Evolutionary conservation across 2,329 filamentous ascomycete species (phyloP).

Genomic region (Aspergillus bombycis): DNA sequence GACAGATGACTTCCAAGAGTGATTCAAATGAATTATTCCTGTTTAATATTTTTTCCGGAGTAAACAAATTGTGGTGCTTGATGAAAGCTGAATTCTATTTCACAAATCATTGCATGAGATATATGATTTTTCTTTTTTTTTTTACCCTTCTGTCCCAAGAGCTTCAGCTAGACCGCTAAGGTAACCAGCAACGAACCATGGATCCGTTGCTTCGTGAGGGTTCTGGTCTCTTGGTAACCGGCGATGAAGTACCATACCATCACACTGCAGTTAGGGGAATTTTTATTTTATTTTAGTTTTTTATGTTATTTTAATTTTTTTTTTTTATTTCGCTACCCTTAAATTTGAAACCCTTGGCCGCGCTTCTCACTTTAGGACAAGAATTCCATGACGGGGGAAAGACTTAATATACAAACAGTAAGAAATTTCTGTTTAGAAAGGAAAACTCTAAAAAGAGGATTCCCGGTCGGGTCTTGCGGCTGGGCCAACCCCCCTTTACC

Average conservation of each 20-base stretch:
- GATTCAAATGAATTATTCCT: neutral
- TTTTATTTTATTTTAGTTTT: neutral
- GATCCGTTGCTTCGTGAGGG: neutral
- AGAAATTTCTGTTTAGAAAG: neutral
- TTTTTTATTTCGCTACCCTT: neutral
- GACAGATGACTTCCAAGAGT: neutral
- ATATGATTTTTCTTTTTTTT: neutral
- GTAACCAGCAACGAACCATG: neutral
- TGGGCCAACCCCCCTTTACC: neutral
- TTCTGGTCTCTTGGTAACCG: conserved; percentile 4
- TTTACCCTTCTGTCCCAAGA: neutral
- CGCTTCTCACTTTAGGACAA: neutral
- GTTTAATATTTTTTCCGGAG: too few relatives aligned
- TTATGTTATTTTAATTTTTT: neutral
- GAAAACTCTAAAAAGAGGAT: conserved; percentile 4
- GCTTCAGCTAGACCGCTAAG: neutral
- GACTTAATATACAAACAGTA: neutral
- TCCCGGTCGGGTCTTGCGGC: conserved; percentile 5
- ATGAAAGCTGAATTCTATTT: neutral
- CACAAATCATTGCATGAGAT: neutral
- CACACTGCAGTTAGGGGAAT: neutral
- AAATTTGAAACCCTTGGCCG: conserved; percentile 2
- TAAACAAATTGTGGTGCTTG: neutral
- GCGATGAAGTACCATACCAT: neutral
- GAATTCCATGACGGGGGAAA: neutral